Conservation (phyloP, 2,329 filamentous ascomycete species). For the Ophiocordyceps camponoti-saundersi region DNA sequence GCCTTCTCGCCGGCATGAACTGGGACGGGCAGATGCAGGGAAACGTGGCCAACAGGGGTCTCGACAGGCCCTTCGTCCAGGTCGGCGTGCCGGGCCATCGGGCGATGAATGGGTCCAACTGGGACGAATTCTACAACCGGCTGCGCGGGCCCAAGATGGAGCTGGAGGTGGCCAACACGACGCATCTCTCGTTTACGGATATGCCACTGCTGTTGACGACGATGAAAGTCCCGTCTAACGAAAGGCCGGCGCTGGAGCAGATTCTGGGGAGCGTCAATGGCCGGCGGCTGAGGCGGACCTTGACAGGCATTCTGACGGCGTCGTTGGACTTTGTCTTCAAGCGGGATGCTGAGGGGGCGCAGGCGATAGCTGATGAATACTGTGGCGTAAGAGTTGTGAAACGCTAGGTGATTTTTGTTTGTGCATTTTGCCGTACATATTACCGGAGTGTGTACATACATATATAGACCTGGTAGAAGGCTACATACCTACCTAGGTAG, state of each 20-base stretch:
- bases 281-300: background rate
- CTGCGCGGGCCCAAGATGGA: conserved; percentile 3
- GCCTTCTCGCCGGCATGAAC: conserved; percentile 17
- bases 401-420: too few relatives aligned
- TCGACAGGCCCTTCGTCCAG: conserved; percentile 8
- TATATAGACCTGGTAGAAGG: too few relatives aligned
- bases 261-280: background rate
- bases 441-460: too few relatives aligned
- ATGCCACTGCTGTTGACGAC: conserved; percentile 1
- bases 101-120: conserved; percentile 6
- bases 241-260: background rate
- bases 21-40: conserved; percentile 17
- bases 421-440: too few relatives aligned
- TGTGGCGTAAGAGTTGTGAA: background rate
- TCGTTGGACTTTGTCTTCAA: background rate
- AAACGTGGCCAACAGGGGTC: conserved; percentile 5
- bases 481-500: too few relatives aligned
- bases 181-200: conserved; percentile 8
- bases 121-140: conserved; percentile 3
- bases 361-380: background rate
- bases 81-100: conserved; percentile 5
- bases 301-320: background rate
- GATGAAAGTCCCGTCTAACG: background rate
- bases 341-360: background rate
- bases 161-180: conserved; percentile 5